A percentile compares a stretch with the other conserved stretches of the same genome.
phyloP scores from a whole-genome alignment of 2,329 filamentous ascomycete genomes.

The Pochonia chlamydosporia region DNA sequence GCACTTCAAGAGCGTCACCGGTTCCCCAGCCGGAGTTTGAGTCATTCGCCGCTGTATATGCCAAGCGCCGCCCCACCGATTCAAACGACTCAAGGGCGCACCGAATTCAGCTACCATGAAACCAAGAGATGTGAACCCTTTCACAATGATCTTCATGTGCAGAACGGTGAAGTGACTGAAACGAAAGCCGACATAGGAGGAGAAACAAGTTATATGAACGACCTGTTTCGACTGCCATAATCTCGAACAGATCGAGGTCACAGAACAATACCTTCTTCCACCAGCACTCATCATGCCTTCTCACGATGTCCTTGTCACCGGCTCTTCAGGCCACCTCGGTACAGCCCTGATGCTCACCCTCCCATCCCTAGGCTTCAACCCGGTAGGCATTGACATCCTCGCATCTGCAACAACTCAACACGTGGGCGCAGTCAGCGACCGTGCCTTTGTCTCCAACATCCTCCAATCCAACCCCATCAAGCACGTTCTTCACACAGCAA shows the following conservation, averaged over 20 bases:
- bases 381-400: slow-evolving; percentile 38
- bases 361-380: slow-evolving; percentile 30
- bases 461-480: slow-evolving; percentile 25
- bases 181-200: not conserved
- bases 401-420: slow-evolving; percentile 28
- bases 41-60: not conserved
- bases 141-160: too few species aligned
- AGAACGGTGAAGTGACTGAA: too few species aligned
- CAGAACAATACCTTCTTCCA: too few species aligned
- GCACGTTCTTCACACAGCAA: slow-evolving; percentile 39
- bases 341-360: slow-evolving; percentile 38
- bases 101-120: too few species aligned
- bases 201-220: too few species aligned
- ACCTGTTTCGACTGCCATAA: too few species aligned
- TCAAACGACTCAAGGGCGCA: too few species aligned
- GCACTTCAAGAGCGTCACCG: too few species aligned
- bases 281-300: slow-evolving; percentile 11
- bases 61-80: not conserved
- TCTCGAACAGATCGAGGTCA: too few species aligned
- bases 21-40: not conserved
- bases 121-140: too few species aligned
- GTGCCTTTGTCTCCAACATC: slow-evolving; percentile 24
- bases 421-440: slow-evolving; percentile 32
- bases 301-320: slow-evolving; percentile 36
- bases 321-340: slow-evolving; percentile 41